Evolutionary conservation across 441 rosid species (phyloP), one percentile per base, ranked within the genome.

Genomic region (Adansonia madagascariensis): DNA sequence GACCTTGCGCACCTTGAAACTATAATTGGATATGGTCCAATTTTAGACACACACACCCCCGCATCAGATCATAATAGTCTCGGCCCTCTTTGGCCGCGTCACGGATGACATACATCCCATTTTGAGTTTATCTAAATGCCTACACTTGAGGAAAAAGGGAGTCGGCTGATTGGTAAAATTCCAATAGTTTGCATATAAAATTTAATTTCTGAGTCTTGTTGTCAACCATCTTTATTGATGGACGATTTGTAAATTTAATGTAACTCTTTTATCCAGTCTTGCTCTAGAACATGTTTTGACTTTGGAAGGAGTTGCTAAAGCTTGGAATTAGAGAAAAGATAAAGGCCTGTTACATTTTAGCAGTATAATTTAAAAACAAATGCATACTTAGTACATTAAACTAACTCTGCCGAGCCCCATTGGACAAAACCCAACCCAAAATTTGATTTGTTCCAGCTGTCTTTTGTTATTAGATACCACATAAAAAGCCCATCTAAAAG

Each of bases 341-440:
- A 17, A 55, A 55, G 17, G 22, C 35, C 35, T 31, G 35, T 31
- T 31, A 31, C 35, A 27, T 61, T 53, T n/a, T 53, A 53, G 17
- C 10, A 15, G 18, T 52, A 12, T 52, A 52, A 15, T 52, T 52
- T 52, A 52, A 52, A 53, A n/a, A 15, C 22, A 3, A 15, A 15
- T 53, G 6, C 20, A 53, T 53, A n/a, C 15, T 53, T 6, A n/a
- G 2, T 20, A 52, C n/a, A 52, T 52, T 52, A 52, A 52, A 50
- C n/a, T 50, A 12, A 50, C 56, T 52, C 6, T 4, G 57, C n/a
- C n/a, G 15, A 52, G 7, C 56, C 18, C 18, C 18, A 52, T 52
- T 14, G 56, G 56, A 52, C 15, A 15, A 52, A 52, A 52, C 57
- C 57, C 52, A 66, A 66, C 53, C 71, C 53, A 18, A 44, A 66